phyloP scores from a whole-genome alignment of 805 yeast species.

The Saccharomycopsis sp. region DNA sequence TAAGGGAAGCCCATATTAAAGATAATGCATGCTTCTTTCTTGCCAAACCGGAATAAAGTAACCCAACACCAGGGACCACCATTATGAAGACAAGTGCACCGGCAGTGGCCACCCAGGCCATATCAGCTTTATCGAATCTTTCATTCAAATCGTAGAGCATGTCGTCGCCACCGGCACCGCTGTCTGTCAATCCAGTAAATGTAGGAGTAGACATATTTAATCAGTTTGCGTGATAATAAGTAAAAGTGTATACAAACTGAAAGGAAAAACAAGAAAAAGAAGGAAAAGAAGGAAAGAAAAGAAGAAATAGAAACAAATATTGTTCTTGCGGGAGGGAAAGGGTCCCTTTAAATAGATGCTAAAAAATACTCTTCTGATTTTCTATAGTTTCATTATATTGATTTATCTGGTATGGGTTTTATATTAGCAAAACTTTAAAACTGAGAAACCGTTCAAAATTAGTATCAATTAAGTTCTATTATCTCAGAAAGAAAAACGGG shows the following conservation, averaged over 20 bases:
- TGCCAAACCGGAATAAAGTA: conserved; percentile 86
- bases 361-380: too few relatives aligned
- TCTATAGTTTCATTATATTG: too few relatives aligned
- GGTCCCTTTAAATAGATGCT: too few relatives aligned
- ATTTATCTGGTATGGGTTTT: too few relatives aligned
- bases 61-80: conserved; percentile 87
- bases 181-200: conserved; percentile 43
- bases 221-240: too few relatives aligned
- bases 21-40: conserved; percentile 96
- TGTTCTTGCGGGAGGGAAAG: not conserved
- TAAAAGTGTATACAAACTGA: not conserved
- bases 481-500: too few relatives aligned
- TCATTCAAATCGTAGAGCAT: conserved; percentile 64
- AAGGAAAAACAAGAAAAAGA: not conserved
- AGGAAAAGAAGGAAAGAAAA: not conserved
- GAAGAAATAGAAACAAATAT: not conserved
- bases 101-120: conserved; percentile 80
- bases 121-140: conserved; percentile 65
- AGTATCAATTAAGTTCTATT: too few relatives aligned
- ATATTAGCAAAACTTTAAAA: too few relatives aligned
- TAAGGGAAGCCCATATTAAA: conserved; percentile 86
- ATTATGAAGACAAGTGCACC: conserved; percentile 85
- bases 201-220: conserved; percentile 27
- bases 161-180: conserved; percentile 77
- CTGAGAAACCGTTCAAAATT: too few relatives aligned